Evolutionary conservation across 2,329 filamentous ascomycete genomes (phyloP), one percentile per base, ranked within the genome.

Genomic region (Sporothrix schenckii): DNA sequence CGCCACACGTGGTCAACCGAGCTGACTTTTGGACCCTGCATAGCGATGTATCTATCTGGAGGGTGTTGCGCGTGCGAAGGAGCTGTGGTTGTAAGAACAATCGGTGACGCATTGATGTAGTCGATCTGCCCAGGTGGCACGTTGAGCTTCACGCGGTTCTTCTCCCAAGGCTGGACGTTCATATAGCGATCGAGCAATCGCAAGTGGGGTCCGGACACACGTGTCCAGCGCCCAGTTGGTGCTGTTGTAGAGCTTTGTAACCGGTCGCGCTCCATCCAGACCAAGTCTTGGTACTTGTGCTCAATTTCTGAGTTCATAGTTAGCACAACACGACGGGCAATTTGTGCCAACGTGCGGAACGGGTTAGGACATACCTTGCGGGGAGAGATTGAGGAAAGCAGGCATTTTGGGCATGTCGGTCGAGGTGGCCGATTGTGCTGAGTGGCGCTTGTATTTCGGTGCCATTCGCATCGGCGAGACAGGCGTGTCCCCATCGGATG

Each of bases 131-230:
- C 90, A 19, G 91, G 86, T 1, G 92, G 89, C 1, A 97, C 94
- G 52, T 87, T 85, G 21, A 99, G 86, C 78, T 88, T 90, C 70
- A 99, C 86, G 50, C 95, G 89, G 77, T 96, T 97, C 77, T 92
- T 89, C 72, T 91, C 89, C 88, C 92, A 99, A 0, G 94, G 93
- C 77, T 94, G 91, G 73, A 99, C 92, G 77, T 98, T 97, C 69
- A 85, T 79, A 80, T 98, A 99, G 69, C 95, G 89, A 80, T 98
- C 96, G 74, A 94, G 86, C 49, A 81, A 79, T 71, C 83, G 84
- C 73, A 88, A 82, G 63, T 87, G 84, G 10, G 86, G 82, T 16
- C 69, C 84, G 39, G 80, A 81, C 66, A 91, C 84, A 69, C 89
- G 84, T 3, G 88, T 84, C 74, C 79, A 82, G 61, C 75, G 78